Conservation (phyloP, 345 rosid genomes). For the Mangifera indica region DNA sequence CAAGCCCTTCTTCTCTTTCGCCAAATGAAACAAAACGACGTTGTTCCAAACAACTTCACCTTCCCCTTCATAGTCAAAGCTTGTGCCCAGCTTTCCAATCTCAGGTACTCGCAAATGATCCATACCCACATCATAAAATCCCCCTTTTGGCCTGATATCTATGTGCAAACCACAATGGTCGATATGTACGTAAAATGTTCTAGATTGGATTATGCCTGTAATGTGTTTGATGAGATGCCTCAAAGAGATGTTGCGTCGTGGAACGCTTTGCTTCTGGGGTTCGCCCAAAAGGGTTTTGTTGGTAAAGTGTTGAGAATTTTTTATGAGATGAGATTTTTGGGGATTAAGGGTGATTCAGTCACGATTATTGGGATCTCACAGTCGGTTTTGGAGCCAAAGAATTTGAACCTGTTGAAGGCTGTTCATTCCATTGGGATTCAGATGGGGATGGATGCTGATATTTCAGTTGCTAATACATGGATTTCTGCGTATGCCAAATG, state of each 20-base stretch:
- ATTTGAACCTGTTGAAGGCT: conserved; percentile 34
- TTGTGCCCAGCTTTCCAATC: conserved; percentile 44
- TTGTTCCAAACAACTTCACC: conserved; percentile 52
- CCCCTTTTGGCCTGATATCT: conserved; percentile 38
- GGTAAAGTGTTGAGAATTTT: conserved; percentile 31
- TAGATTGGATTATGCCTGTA: conserved; percentile 32
- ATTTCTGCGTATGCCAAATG: conserved; percentile 60
- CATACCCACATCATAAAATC: conserved; percentile 52
- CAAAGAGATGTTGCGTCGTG: conserved; percentile 54
- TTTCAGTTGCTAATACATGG: conserved; percentile 59
- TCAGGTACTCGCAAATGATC: conserved; percentile 29
- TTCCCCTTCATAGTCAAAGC: conserved; percentile 66
- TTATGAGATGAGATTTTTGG: conserved; percentile 43
- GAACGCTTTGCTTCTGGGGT: conserved; percentile 63
- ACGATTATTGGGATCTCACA: conserved; percentile 52
- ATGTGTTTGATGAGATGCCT: conserved; percentile 54
- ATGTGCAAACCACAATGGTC: conserved; percentile 48
- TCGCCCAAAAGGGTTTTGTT: conserved; percentile 34
- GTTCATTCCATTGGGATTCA: conserved; percentile 52
- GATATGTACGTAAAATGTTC: conserved; percentile 48
- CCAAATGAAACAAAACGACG: conserved; percentile 44
- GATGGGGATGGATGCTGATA: conserved; percentile 49
- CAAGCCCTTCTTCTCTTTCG: conserved; percentile 46
- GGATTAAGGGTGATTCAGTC: conserved; percentile 49
- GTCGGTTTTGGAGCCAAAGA: conserved; percentile 19